Evolutionary conservation across 768 basidiomycete genomes (phyloP).

Genomic region (Russula griseocarnosa): DNA sequence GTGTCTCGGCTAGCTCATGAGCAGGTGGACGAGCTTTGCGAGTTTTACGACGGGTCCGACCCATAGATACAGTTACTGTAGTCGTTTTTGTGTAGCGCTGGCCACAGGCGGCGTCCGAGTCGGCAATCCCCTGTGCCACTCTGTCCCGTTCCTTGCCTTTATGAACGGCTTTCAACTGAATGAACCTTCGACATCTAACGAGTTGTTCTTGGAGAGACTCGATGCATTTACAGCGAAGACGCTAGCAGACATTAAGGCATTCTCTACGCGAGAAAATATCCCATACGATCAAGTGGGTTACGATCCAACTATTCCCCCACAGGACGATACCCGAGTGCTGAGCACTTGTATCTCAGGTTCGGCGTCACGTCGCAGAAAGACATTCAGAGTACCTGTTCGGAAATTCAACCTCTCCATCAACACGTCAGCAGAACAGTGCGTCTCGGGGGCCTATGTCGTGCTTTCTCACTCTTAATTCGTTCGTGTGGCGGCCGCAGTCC

Average conservation of each 20-base stretch:
- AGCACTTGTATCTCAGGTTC: conserved; percentile 40
- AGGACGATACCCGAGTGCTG: background rate
- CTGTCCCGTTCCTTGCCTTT: background rate
- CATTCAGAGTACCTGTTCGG: conserved; percentile 56
- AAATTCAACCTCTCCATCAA: conserved; percentile 5
- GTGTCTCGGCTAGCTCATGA: conserved; percentile 34
- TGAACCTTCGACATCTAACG: conserved; percentile 40
- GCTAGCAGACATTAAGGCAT: conserved; percentile 53
- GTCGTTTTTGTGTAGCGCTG: too few species aligned
- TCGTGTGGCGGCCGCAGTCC: conserved; percentile 37
- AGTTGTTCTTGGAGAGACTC: conserved; percentile 59
- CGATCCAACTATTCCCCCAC: background rate
- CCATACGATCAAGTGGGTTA: conserved; percentile 56
- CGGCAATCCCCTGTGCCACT: background rate
- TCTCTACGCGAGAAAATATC: conserved; percentile 55
- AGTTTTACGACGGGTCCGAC: conserved; percentile 36
- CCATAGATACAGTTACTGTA: conserved; percentile 33
- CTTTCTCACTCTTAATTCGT: conserved; percentile 1
- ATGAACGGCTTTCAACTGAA: conserved; percentile 26
- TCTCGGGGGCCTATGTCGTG: conserved; percentile 1
- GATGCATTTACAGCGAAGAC: conserved; percentile 60
- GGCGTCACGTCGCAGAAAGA: conserved; percentile 56
- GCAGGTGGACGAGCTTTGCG: conserved; percentile 30
- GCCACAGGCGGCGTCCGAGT: too few species aligned
- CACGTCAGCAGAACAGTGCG: conserved; percentile 26